Evolutionary conservation across 306 rosid species (phyloP), one percentile per base, ranked within the genome.

Genomic region (Prunus fruticosa): DNA sequence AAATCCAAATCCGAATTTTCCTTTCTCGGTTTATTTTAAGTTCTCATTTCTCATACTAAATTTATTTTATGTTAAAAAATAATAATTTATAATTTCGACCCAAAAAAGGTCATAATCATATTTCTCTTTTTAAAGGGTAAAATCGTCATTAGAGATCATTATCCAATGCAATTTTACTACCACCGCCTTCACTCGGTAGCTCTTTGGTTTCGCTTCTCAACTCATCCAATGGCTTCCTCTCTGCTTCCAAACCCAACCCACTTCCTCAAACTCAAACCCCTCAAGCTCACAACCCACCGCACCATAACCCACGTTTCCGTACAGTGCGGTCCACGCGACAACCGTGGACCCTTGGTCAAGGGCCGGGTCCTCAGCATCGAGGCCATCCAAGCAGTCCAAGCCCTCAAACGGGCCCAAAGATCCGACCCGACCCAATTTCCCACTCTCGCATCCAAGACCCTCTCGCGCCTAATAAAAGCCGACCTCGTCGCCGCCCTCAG

Each of bases 381-480:
- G 82, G 98, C 98, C 63, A 94, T 94, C 89, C 97, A 90, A 84
- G 96, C 97, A 50, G 86, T 90, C 19, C 98, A 94, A 88, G 30
- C 96, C 78, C 87, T 92, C 7, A 94, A 95, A 75, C 93, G 97
- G 20, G 69, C 87, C n/a, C 80, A 86, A 43, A 83, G 85, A 84
- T 85, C 91, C 75, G 79, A 87, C 69, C 88, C 90, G 0, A 34
- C 81, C 2, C 69, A 83, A 75, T 69, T 80, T 34, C 5, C 80
- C n/a, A 15, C 68, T 19, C 72, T 69, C 19, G 75, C 79, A 57
- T 86, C 90, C 81, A 82, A 66, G n/a, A 85, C 91, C 22, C 93
- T 94, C 69, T 82, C 84, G 14, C 97, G 96, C 62, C 70, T 95
- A 41, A 65, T 95, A 57, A 95, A 92, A 43, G 79, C 88, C 67